These are phyloP conservation scores for Citrus inodora DNA, from an alignment of 345 rosid genomes.

Conservation along the genomic window DNA sequence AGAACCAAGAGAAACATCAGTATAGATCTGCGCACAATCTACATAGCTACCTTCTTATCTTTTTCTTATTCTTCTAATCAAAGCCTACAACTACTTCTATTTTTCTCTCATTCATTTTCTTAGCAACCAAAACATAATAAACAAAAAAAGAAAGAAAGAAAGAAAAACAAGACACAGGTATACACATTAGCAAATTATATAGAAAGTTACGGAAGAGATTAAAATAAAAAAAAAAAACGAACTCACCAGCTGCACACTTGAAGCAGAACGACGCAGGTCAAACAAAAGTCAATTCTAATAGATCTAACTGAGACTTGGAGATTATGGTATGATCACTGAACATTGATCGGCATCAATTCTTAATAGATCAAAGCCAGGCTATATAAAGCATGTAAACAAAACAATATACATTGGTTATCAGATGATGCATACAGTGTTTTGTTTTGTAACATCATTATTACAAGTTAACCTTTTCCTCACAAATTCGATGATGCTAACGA, in stretches of 20 bases:
- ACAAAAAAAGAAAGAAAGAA: not conserved
- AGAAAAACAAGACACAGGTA: too few species aligned
- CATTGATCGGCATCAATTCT: too few species aligned
- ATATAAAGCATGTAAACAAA: too few species aligned
- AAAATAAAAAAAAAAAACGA: not conserved
- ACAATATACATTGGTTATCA: too few species aligned
- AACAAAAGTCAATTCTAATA: not conserved
- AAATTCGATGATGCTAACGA: slow-evolving; percentile 24
- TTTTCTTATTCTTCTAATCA: not conserved
- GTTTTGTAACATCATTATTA: not conserved
- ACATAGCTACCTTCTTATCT: not conserved
- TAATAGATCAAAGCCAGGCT: too few species aligned
- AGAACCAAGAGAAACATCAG: not conserved
- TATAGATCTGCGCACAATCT: not conserved
- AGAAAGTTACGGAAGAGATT: not conserved
- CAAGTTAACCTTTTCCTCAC: not conserved
- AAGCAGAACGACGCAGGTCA: not conserved
- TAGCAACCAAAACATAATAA: not conserved
- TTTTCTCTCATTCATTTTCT: not conserved
- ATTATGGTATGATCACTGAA: not conserved
- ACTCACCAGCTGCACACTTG: slow-evolving; percentile 4
- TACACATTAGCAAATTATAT: not conserved
- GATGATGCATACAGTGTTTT: not conserved
- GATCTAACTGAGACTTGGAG: not conserved
- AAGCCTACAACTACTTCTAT: not conserved